A percentile compares a stretch with the other conserved stretches of the same genome.
phyloP scores from a whole-genome alignment of 2,329 filamentous ascomycete genomes.

The Zymoseptoria passerinii region DNA sequence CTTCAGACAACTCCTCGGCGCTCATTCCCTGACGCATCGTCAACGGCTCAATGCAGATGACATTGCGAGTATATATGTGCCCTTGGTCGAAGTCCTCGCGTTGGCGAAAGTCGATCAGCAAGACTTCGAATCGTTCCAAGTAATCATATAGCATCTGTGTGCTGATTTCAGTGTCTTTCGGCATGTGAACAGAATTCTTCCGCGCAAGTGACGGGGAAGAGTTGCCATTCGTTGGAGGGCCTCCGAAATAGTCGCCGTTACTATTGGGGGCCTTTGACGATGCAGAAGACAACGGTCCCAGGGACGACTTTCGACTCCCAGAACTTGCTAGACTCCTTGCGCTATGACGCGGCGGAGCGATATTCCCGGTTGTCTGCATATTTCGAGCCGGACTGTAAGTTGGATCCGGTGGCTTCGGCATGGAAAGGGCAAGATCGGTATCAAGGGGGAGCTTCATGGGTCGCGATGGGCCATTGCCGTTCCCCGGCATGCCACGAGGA shows the following conservation, averaged over 20 bases:
- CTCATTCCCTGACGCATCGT: conserved; percentile 60
- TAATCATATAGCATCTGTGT: conserved; percentile 64
- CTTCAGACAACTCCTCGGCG: conserved; percentile 57
- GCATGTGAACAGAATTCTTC: conserved; percentile 41
- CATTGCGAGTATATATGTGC: conserved; percentile 74
- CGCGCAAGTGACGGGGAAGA: conserved; percentile 19
- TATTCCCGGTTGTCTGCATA: conserved; percentile 56
- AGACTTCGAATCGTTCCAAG: conserved; percentile 57
- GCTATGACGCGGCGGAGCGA: conserved; percentile 57
- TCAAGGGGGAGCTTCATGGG: conserved; percentile 43
- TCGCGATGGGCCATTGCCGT: conserved; percentile 26
- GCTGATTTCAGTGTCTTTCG: conserved; percentile 54
- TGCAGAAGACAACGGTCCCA: conserved; percentile 24
- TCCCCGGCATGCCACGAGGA: conserved; percentile 47
- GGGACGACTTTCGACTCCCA: conserved; percentile 45
- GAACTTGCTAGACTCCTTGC: conserved; percentile 54
- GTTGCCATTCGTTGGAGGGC: conserved; percentile 12
- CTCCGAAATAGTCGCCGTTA: conserved; percentile 37
- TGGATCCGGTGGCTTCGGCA: conserved; percentile 65
- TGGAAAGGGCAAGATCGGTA: conserved; percentile 44
- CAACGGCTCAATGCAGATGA: conserved; percentile 86
- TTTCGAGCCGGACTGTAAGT: conserved; percentile 73
- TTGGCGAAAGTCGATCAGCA: conserved; percentile 78
- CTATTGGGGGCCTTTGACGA: conserved; percentile 33
- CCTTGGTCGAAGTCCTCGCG: conserved; percentile 78